phyloP scores from a whole-genome alignment of 495 filamentous ascomycete genomes.

The Aspergillus ellipticus region DNA sequence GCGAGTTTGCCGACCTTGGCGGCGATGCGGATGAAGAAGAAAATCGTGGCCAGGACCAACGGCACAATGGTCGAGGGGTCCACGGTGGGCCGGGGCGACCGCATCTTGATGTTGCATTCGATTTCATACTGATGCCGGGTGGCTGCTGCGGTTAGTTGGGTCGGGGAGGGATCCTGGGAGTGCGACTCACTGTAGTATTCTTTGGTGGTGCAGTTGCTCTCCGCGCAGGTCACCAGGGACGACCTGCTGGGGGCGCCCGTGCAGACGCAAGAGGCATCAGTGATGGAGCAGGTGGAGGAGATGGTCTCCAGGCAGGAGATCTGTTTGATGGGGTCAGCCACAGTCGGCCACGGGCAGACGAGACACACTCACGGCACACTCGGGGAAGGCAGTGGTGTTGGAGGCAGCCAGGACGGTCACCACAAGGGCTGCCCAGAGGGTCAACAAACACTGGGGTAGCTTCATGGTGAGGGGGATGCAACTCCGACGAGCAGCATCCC shows the following conservation, averaged over 20 bases:
- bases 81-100: slow-evolving; percentile 14
- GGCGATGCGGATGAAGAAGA: slow-evolving; percentile 23
- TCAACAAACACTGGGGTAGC: neutral
- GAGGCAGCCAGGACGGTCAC: neutral
- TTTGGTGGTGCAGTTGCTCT: neutral
- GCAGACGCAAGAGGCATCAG: neutral
- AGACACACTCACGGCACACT: neutral
- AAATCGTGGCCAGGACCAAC: slow-evolving; percentile 21
- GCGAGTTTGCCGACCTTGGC: slow-evolving; percentile 27
- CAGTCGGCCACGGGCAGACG: neutral
- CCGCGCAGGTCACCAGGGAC: neutral
- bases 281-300: neutral
- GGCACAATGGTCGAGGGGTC: slow-evolving; percentile 18
- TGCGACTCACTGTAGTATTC: neutral
- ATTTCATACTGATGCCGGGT: slow-evolving; percentile 18
- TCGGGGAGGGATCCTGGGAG: neutral
- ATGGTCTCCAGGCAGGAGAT: neutral
- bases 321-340: neutral
- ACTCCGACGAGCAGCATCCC: neutral
- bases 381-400: neutral
- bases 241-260: neutral
- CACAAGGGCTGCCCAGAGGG: neutral
- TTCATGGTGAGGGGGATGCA: slow-evolving; percentile 1
- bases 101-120: slow-evolving; percentile 13
- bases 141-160: slow-evolving; percentile 12